Base-by-base conservation (phyloP, 2,329 filamentous ascomycete genomes). In the Paracoccidioides brasiliensis region DNA sequence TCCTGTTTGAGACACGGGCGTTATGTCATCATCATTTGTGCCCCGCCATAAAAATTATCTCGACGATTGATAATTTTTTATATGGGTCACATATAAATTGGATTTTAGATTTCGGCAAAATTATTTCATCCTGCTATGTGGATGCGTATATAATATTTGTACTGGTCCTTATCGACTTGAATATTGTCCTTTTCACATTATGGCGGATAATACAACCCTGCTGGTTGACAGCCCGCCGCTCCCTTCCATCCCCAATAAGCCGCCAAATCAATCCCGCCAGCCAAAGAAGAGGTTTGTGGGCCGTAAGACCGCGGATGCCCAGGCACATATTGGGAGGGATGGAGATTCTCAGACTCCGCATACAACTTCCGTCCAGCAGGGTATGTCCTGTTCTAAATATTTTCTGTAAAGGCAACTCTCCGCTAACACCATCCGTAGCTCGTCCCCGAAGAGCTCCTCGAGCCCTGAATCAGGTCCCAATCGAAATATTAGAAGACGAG, bases 201-300 rank as follows among this genome's bases (percentile, higher is more conserved):
- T 52, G 50, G 28, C 12, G 12, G 45, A 48, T 9, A 35, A 7
- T 35, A n/a, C 43, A 46, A 2, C 45, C 30, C 45, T 12, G 30
- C 30, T 7, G 6, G 45, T 12, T 8, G 50, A 52, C 37, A 35
- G 22, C 22, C 33, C 15, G n/a, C 50, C 38, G 38, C 22, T 12
- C 8, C 32, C 38, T 42, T 33, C 50, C 10, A 10, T 14, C 40
- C 22, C 38, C 12, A 33, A 50, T 38, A 50, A 50, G 46, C 33
- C 46, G n/a, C 9, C 22, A 8, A 50, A 50, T 50, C 33, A 37
- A 22, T 59, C 76, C 72, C 69, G 78, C 77, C 86, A 91, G 64
- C 93, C 93, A 28, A 95, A 88, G 76, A 90, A 91, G 72, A 82
- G 91, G 56, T 98, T 98, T 63, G 85, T 98, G 15, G 93, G 93